A percentile compares a stretch with the other conserved stretches of the same genome.
phyloP scores from a whole-genome alignment of 192 early-diverging fungal genomes.

The Entophlyctis luteolus region DNA sequence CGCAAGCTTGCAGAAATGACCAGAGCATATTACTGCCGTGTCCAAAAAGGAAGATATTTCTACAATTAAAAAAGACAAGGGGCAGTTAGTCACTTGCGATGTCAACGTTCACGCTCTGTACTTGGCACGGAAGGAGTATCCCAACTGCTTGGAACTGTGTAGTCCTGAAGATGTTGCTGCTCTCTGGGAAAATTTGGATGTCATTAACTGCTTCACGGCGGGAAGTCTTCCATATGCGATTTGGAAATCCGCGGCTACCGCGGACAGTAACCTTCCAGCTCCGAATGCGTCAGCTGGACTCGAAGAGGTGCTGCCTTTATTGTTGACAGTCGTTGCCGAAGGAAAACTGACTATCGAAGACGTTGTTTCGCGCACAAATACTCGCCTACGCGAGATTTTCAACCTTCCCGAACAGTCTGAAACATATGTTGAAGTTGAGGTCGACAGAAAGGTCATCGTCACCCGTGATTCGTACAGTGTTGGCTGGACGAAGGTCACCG shows the following conservation, averaged over 20 bases:
- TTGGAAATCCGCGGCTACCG: conserved; percentile 44
- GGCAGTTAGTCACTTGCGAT: conserved; percentile 86
- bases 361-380: conserved; percentile 68
- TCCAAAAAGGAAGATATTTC: conserved; percentile 73
- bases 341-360: conserved; percentile 76
- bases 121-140: conserved; percentile 49
- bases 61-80: conserved; percentile 84
- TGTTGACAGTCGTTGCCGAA: conserved; percentile 78
- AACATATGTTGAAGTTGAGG: conserved; percentile 91
- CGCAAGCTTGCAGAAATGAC: conserved; percentile 73
- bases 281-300: conserved; percentile 49
- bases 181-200: conserved; percentile 69
- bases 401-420: conserved; percentile 84
- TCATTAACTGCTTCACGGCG: conserved; percentile 89
- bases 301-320: conserved; percentile 68
- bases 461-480: conserved; percentile 32
- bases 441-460: conserved; percentile 61
- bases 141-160: conserved; percentile 13
- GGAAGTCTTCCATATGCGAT: conserved; percentile 66
- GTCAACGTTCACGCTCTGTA: conserved; percentile 83
- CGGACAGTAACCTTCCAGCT: not conserved
- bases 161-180: conserved; percentile 60
- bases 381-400: conserved; percentile 87
- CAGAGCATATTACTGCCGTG: conserved; percentile 86
- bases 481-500: conserved; percentile 77